Percentiles rank a stretch among this genome's conserved stretches.
phyloP scores from a whole-genome alignment of 2,329 filamentous ascomycete genomes.

The Claviceps purpurea region DNA sequence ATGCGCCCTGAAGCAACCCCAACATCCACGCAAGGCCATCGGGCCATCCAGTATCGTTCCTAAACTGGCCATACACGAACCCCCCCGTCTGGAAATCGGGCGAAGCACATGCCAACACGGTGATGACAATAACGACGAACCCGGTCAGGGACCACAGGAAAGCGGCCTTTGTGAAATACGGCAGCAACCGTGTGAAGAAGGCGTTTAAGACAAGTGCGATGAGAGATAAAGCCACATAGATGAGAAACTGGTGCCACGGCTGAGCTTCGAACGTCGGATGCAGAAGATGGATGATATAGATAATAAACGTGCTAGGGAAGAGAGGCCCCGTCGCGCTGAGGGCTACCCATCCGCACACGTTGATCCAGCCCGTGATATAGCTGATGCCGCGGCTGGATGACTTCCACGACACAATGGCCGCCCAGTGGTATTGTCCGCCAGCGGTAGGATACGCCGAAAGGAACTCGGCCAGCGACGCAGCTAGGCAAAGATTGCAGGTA shows the following conservation, averaged over 20 bases:
- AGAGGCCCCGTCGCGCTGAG: slow-evolving; percentile 55
- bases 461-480: slow-evolving; percentile 58
- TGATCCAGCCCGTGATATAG: slow-evolving; percentile 63
- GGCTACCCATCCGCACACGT: slow-evolving; percentile 60
- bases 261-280: slow-evolving; percentile 41
- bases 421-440: slow-evolving; percentile 60
- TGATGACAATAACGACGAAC: slow-evolving; percentile 57
- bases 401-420: slow-evolving; percentile 48
- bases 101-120: slow-evolving; percentile 50
- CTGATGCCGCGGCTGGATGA: slow-evolving; percentile 48
- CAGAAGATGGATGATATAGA: slow-evolving; percentile 51
- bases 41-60: slow-evolving; percentile 57
- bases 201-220: slow-evolving; percentile 51
- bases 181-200: slow-evolving; percentile 41
- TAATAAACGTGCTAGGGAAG: slow-evolving; percentile 51
- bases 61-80: slow-evolving; percentile 55
- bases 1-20: slow-evolving; percentile 38
- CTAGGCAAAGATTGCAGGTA: slow-evolving; percentile 56
- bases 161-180: slow-evolving; percentile 52
- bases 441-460: slow-evolving; percentile 49
- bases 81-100: slow-evolving; percentile 49
- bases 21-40: slow-evolving; percentile 48
- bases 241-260: slow-evolving; percentile 60
- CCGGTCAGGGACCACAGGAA: slow-evolving; percentile 60
- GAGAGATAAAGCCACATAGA: slow-evolving; percentile 52